These are phyloP conservation scores for Exophiala lecanii-corni DNA, from an alignment of 2,329 filamentous ascomycete species.

Conservation along the genomic window DNA sequence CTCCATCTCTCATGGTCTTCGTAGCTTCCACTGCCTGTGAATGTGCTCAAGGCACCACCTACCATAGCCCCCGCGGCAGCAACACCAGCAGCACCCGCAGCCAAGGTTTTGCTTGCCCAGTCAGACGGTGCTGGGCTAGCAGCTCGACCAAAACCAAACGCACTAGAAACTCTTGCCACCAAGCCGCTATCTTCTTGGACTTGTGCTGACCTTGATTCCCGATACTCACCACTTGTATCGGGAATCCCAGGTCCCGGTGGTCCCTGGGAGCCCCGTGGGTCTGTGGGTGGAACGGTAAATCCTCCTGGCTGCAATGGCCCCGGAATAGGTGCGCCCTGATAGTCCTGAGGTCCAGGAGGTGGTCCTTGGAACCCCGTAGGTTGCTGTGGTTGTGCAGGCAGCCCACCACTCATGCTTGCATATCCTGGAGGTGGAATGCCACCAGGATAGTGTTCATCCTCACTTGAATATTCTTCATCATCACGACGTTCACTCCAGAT, in stretches of 20 bases:
- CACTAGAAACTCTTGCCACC: slow-evolving; percentile 73
- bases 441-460: slow-evolving; percentile 49
- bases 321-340: slow-evolving; percentile 15
- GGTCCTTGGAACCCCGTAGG: slow-evolving; percentile 24
- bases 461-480: slow-evolving; percentile 55
- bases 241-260: slow-evolving; percentile 27
- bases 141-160: slow-evolving; percentile 53
- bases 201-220: slow-evolving; percentile 29
- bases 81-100: slow-evolving; percentile 73
- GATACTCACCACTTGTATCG: slow-evolving; percentile 31
- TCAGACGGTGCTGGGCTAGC: slow-evolving; percentile 85
- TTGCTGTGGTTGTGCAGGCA: slow-evolving; percentile 30
- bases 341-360: slow-evolving; percentile 19
- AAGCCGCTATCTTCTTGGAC: slow-evolving; percentile 52
- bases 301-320: slow-evolving; percentile 28
- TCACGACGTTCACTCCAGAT: slow-evolving; percentile 84
- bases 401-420: slow-evolving; percentile 27
- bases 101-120: slow-evolving; percentile 73
- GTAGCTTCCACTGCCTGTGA: slow-evolving; percentile 76
- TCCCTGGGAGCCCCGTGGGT: slow-evolving; percentile 21
- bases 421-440: slow-evolving; percentile 47
- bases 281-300: slow-evolving; percentile 27
- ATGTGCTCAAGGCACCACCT: slow-evolving; percentile 75
- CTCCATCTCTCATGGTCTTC: slow-evolving; percentile 88
- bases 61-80: slow-evolving; percentile 78